Evolutionary conservation across 108 stramenopile species (phyloP).

Genomic region (Cyclotella distinguenda): DNA sequence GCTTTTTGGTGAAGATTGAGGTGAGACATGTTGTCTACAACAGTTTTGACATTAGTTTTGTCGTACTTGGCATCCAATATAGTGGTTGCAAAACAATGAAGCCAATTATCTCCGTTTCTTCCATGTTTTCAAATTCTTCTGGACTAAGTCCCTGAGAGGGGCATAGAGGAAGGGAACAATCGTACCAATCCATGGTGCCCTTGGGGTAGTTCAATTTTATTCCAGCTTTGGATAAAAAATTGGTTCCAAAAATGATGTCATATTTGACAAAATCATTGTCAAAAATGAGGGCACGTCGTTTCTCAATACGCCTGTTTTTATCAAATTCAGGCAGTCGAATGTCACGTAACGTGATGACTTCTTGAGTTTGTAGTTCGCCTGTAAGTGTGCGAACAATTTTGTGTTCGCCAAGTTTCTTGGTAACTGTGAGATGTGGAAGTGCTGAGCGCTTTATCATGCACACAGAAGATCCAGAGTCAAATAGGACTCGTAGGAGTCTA

Average conservation of each 20-base stretch:
- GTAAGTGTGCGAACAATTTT: neutral
- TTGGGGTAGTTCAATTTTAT: slow-evolving; percentile 3
- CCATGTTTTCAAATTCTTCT: slow-evolving; percentile 4
- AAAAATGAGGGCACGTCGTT: slow-evolving; percentile 7
- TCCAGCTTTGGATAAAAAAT: slow-evolving; percentile 1
- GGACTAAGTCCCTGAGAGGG: neutral
- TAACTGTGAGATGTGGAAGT: neutral
- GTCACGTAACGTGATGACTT: slow-evolving; percentile 2
- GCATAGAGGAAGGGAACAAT: neutral
- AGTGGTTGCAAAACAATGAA: neutral
- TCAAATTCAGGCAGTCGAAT: slow-evolving; percentile 20
- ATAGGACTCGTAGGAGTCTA: slow-evolving; percentile 4
- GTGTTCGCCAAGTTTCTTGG: neutral
- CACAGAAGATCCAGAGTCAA: slow-evolving; percentile 14
- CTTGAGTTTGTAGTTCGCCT: neutral
- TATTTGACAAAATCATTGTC: slow-evolving; percentile 14
- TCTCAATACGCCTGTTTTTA: slow-evolving; percentile 10
- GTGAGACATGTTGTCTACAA: slow-evolving; percentile 8
- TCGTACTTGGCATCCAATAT: slow-evolving; percentile 6
- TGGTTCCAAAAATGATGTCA: slow-evolving; percentile 14
- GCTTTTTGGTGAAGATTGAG: slow-evolving; percentile 16
- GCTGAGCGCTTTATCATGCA: slow-evolving; percentile 6
- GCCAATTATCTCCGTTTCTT: slow-evolving; percentile 4
- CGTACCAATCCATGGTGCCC: neutral
- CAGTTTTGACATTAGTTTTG: neutral